phyloP scores from a whole-genome alignment of 2,329 filamentous ascomycete genomes.

The Calonectria crousiana region DNA sequence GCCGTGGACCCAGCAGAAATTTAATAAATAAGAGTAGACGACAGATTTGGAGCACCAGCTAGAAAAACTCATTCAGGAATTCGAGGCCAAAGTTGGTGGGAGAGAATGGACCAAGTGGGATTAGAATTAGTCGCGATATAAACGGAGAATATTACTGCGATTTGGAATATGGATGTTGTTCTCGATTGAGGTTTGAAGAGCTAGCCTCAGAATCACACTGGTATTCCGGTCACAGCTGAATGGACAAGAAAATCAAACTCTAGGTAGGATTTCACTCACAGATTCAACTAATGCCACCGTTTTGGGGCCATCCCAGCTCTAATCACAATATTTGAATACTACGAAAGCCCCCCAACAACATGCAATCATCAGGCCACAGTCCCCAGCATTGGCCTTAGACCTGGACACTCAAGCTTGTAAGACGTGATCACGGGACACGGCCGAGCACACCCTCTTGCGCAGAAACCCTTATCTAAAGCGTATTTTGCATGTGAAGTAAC shows the following conservation, averaged over 20 bases:
- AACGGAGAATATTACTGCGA: background rate
- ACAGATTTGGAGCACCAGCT: background rate
- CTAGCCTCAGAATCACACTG: background rate
- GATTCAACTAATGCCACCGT: background rate
- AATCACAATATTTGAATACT: background rate
- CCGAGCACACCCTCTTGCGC: constrained; percentile 12
- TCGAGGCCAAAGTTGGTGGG: background rate
- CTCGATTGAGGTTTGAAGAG: background rate
- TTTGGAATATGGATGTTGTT: background rate
- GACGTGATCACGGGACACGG: constrained; percentile 3
- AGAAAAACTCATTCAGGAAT: background rate
- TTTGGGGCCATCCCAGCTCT: background rate
- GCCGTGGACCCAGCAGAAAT: background rate
- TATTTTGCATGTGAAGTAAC: constrained; percentile 5
- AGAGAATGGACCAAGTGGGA: background rate
- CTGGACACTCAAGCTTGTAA: background rate
- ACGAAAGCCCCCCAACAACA: background rate
- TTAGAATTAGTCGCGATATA: background rate
- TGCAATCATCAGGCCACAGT: constrained; percentile 21
- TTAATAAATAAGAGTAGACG: background rate
- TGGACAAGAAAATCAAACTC: background rate
- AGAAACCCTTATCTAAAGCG: background rate
- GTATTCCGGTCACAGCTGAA: background rate
- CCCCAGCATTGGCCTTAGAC: constrained; percentile 2
- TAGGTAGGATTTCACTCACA: background rate